These are phyloP conservation scores for Macadamia integrifolia DNA, from an alignment of 164 flowering plant genomes.

Conservation along the genomic window DNA sequence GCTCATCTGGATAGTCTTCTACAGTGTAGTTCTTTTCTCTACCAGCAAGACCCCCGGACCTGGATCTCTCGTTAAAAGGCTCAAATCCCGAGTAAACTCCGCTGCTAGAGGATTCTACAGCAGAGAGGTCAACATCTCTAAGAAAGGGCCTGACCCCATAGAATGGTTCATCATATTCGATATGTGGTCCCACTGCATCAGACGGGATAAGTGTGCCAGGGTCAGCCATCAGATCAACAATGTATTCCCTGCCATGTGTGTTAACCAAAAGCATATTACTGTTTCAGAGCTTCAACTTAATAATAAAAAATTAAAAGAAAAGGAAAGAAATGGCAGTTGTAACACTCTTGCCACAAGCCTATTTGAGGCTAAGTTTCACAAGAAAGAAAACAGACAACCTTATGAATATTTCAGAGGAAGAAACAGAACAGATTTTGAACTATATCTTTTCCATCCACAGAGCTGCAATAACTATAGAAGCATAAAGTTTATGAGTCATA, in stretches of 20 bases:
- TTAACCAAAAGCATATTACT: constrained; percentile 8
- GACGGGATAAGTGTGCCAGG: constrained; percentile 97
- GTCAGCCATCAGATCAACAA: constrained; percentile 92
- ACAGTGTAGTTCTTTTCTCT: constrained; percentile 27
- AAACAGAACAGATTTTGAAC: background rate
- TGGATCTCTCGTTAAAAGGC: constrained; percentile 31
- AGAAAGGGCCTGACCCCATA: constrained; percentile 39
- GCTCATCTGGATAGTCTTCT: constrained; percentile 20
- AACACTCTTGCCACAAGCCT: background rate
- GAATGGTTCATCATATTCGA: constrained; percentile 46
- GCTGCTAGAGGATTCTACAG: constrained; percentile 50
- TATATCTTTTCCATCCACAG: background rate
- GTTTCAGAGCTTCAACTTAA: background rate
- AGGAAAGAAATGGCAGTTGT: background rate
- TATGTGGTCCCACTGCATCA: constrained; percentile 61
- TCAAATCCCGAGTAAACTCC: constrained; percentile 40
- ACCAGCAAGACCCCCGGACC: constrained; percentile 18
- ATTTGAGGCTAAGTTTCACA: background rate
- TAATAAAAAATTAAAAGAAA: background rate
- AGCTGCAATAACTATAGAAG: no score
- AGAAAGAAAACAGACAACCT: background rate
- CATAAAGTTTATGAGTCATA: no score
- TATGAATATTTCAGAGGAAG: background rate
- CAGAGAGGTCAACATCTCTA: constrained; percentile 42
- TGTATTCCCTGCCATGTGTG: constrained; percentile 75